phyloP scores from a whole-genome alignment of 2,329 filamentous ascomycete genomes.

The Mycosphaerella sp. region DNA sequence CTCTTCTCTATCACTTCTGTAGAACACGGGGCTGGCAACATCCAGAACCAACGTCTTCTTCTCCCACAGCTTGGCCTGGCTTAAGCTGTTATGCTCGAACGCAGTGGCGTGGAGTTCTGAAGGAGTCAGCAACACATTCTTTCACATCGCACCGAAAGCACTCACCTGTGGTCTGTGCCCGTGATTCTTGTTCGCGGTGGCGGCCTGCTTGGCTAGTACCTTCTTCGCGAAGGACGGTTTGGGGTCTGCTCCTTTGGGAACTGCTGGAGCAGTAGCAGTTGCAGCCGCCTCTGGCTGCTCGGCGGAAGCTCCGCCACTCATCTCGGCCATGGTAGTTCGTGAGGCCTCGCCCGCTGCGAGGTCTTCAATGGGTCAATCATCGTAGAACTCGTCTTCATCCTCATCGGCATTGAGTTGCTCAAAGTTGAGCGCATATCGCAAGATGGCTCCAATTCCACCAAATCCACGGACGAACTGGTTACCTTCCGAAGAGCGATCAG shows the following conservation, averaged over 20 bases:
- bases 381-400: conserved; percentile 74
- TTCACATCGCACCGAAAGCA: background rate
- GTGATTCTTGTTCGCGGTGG: conserved; percentile 18
- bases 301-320: conserved; percentile 52
- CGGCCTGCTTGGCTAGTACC: conserved; percentile 18
- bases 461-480: conserved; percentile 99
- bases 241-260: conserved; percentile 16
- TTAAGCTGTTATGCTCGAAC: conserved; percentile 19
- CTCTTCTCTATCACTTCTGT: background rate
- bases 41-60: background rate
- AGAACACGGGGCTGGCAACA: background rate
- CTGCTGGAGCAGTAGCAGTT: conserved; percentile 28
- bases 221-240: conserved; percentile 18
- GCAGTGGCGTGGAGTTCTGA: conserved; percentile 27
- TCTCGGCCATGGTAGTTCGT: conserved; percentile 47
- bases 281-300: conserved; percentile 33
- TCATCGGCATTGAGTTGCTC: conserved; percentile 91
- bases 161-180: conserved; percentile 26
- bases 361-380: conserved; percentile 80
- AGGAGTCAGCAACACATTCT: conserved; percentile 9
- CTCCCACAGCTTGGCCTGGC: background rate
- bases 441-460: conserved; percentile 92
- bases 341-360: conserved; percentile 65
- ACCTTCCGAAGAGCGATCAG: conserved; percentile 92
- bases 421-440: conserved; percentile 99